Base-by-base conservation (phyloP, 148 eudicot genomes). In the Diospyros kaki region DNA sequence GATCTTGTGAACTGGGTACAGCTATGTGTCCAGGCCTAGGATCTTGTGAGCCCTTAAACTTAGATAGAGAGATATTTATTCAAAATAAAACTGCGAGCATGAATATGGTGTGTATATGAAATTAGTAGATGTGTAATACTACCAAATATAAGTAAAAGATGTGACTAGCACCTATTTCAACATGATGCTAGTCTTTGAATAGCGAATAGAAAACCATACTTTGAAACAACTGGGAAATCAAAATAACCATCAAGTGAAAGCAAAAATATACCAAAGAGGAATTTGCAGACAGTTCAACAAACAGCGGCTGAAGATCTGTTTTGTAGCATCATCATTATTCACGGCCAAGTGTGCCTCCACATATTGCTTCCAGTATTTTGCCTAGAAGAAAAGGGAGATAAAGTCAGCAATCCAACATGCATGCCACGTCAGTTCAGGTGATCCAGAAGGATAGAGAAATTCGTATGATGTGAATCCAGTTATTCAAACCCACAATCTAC, bases 351-450 rank as follows among this genome's bases (percentile, higher is more conserved):
- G 85, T 79, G 96, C 99, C 80, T 95, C 99, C 81, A 93, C 99
- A 87, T 92, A 95, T 79, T 93, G 99, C 91, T 92, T 95, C 99
- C 99, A 95, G 86, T 84, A 95, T 73, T 87, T 95, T 41, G 96
- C 99, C 99, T 95, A 53, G 9, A 69, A 53, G 73, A 43, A 41
- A 10, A 44, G 46, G 67, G 46, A 59, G 48, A 77, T 54, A 52
- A 18, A 59, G 4, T 45, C 9, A 73, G 41, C 56, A 51, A 17
- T 41, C 38, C 17, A 54, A 46, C 9, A 55, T 63, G 6, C 9
- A 68, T 14, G 56, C 39, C 38, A 45, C 17, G 42, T 9, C 56
- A 55, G 61, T 1, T 64, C 18, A 48, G 14, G 58, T 58, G 5
- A 81, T 28, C 18, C 41, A 64, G 4, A 41, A 62, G 9, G 60